Percentiles rank a stretch among this genome's conserved stretches.
These are phyloP conservation scores for Phytopythium mirpurense DNA, from an alignment of 352 stramenopile genomes.

Conservation along the genomic window DNA sequence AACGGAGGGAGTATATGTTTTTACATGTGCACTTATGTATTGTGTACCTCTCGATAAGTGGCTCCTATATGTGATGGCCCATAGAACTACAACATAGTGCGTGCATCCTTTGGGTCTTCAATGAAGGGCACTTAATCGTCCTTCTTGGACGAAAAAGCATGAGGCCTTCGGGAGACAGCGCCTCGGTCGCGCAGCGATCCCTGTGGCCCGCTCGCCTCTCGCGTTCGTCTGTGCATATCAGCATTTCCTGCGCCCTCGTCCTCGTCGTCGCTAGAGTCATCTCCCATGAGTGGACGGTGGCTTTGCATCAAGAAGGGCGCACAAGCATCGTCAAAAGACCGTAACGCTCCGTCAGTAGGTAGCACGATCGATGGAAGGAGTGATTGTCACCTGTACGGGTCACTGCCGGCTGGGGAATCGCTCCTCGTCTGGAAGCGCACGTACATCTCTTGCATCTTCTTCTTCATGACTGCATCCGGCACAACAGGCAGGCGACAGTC, in stretches of 20 bases:
- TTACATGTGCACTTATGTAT: too few species aligned
- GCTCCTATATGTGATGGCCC: too few species aligned
- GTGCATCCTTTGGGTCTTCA: too few species aligned
- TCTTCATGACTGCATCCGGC: slow-evolving; percentile 51
- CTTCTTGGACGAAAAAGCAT: slow-evolving; percentile 43
- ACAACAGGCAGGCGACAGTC: slow-evolving; percentile 6
- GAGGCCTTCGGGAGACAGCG: slow-evolving; percentile 19
- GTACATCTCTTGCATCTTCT: slow-evolving; percentile 80
- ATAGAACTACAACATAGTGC: too few species aligned
- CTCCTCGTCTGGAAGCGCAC: slow-evolving; percentile 73
- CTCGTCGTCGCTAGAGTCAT: slow-evolving; percentile 69
- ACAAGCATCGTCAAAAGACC: too few species aligned
- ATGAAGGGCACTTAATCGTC: slow-evolving; percentile 39
- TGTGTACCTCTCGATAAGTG: too few species aligned
- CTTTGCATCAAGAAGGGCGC: slow-evolving; percentile 34
- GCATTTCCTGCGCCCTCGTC: slow-evolving; percentile 22
- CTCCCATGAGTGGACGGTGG: slow-evolving; percentile 64
- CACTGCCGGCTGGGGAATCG: slow-evolving; percentile 35
- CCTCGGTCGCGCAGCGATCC: slow-evolving; percentile 19
- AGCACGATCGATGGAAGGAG: too few species aligned
- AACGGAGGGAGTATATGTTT: too few species aligned
- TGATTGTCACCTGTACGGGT: slow-evolving; percentile 58
- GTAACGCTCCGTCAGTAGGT: slow-evolving; percentile 6
- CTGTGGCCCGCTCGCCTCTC: slow-evolving; percentile 19
- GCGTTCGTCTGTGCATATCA: slow-evolving; percentile 37